phyloP scores from a whole-genome alignment of 495 filamentous ascomycete genomes.

The Xeromyces bisporus region DNA sequence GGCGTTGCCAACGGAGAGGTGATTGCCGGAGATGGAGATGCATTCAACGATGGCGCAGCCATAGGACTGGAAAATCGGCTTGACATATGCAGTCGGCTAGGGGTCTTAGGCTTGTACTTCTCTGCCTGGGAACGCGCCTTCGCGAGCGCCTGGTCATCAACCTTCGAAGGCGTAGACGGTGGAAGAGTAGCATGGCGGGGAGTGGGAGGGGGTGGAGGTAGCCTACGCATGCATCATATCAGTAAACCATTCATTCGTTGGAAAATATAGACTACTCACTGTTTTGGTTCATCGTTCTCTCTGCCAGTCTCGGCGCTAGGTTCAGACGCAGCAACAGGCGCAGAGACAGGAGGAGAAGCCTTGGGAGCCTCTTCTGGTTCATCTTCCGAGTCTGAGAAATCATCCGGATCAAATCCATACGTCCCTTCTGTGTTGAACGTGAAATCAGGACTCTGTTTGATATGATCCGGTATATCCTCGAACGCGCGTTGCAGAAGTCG shows the following conservation, averaged over 20 bases:
- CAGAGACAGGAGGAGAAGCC: slow-evolving; percentile 4
- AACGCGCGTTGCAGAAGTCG: too few species aligned
- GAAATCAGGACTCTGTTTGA: slow-evolving; percentile 10
- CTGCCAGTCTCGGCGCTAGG: neutral
- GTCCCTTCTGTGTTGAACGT: slow-evolving; percentile 13
- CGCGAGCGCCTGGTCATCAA: slow-evolving; percentile 12
- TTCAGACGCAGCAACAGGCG: slow-evolving; percentile 1
- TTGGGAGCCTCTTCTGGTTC: too few species aligned
- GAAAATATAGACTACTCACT: slow-evolving; percentile 1
- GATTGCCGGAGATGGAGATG: slow-evolving; percentile 1
- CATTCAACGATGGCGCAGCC: slow-evolving; percentile 2
- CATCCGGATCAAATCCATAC: slow-evolving; percentile 11
- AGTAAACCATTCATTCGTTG: neutral
- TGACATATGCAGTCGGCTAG: slow-evolving; percentile 27
- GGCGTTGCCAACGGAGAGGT: neutral
- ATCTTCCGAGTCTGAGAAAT: slow-evolving; percentile 7
- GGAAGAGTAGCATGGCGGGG: slow-evolving; percentile 4
- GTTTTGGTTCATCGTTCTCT: slow-evolving; percentile 2
- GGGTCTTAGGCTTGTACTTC: slow-evolving; percentile 30
- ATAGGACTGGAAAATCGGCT: slow-evolving; percentile 20
- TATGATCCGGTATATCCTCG: too few species aligned
- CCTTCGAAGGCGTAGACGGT: slow-evolving; percentile 7
- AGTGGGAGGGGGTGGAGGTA: slow-evolving; percentile 4
- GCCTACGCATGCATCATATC: slow-evolving; percentile 1
- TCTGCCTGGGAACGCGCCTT: slow-evolving; percentile 22